Evolutionary conservation across 257 asterid species (phyloP).

Genomic region (Osmanthus fragrans): DNA sequence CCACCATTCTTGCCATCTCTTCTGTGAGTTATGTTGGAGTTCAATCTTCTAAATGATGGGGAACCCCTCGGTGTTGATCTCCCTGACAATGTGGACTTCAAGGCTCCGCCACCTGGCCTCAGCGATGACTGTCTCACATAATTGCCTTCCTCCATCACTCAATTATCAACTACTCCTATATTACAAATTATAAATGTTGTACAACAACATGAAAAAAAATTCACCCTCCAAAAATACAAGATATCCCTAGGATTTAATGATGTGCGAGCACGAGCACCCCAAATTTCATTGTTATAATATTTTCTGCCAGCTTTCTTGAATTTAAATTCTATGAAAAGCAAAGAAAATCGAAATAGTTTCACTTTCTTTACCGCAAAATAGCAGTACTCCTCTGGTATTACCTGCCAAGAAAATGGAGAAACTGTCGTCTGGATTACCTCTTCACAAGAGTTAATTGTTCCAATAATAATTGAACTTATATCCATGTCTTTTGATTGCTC

Average conservation of each 20-base stretch:
- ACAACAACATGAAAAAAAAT: constrained; percentile 17
- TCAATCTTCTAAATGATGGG: constrained; percentile 69
- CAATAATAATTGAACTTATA: too few species aligned
- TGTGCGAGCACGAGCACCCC: not conserved
- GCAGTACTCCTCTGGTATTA: not conserved
- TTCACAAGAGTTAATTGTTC: too few species aligned
- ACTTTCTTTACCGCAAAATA: not conserved
- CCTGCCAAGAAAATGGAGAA: not conserved
- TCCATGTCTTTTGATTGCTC: too few species aligned
- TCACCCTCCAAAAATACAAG: not conserved
- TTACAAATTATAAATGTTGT: constrained; percentile 18
- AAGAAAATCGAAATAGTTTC: not conserved
- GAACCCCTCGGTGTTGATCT: constrained; percentile 82
- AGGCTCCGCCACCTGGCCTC: constrained; percentile 51
- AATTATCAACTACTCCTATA: constrained; percentile 19
- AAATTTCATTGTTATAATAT: not conserved
- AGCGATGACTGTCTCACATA: constrained; percentile 56
- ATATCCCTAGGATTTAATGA: not conserved
- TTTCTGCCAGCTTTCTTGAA: not conserved
- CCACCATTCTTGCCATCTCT: constrained; percentile 50
- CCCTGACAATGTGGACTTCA: constrained; percentile 71
- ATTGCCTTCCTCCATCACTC: constrained; percentile 78
- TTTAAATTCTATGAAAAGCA: not conserved
- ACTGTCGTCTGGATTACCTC: too few species aligned
- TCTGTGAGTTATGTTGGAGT: constrained; percentile 65